A percentile compares a stretch with the other conserved stretches of the same genome.
Evolutionary conservation across 75 land plant genomes (phyloP).

Genomic region (Picea glauca): DNA sequence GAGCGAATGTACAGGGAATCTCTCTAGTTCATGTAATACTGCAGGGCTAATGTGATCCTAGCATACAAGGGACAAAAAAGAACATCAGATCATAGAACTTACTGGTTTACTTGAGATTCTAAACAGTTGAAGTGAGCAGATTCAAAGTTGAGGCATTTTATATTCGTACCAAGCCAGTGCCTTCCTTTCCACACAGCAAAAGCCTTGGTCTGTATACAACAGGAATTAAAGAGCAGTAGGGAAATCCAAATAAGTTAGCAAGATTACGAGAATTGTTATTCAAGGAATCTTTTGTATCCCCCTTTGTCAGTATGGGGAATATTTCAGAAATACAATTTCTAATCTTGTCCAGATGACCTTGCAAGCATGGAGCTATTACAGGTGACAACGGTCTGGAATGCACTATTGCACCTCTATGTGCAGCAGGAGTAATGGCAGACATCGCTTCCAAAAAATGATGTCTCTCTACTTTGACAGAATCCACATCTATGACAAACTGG

Average conservation of each 20-base stretch:
- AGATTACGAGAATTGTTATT: constrained; percentile 39
- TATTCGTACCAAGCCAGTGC: constrained; percentile 69
- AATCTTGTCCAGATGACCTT: constrained; percentile 59
- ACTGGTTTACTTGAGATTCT: background rate
- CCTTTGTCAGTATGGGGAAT: constrained; percentile 41
- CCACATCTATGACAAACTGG: constrained; percentile 92
- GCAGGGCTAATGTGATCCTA: constrained; percentile 99
- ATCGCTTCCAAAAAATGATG: constrained; percentile 90
- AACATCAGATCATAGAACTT: background rate
- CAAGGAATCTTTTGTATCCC: constrained; percentile 11
- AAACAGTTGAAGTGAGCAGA: background rate
- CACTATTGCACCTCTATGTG: constrained; percentile 87
- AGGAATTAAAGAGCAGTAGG: constrained; percentile 66
- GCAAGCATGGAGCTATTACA: constrained; percentile 71
- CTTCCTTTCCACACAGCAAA: constrained; percentile 79
- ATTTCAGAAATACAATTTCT: constrained; percentile 56
- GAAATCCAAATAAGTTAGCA: constrained; percentile 51
- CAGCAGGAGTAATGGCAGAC: constrained; percentile 95
- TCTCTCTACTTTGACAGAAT: constrained; percentile 71
- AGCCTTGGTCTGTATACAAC: constrained; percentile 80
- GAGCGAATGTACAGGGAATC: constrained; percentile 95
- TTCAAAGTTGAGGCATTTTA: background rate
- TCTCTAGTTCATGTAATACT: constrained; percentile 91
- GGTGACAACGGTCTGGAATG: constrained; percentile 81
- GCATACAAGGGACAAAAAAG: constrained; percentile 24